Evolutionary conservation across 257 asterid species (phyloP).

Genomic region (Solanum virginianum): DNA sequence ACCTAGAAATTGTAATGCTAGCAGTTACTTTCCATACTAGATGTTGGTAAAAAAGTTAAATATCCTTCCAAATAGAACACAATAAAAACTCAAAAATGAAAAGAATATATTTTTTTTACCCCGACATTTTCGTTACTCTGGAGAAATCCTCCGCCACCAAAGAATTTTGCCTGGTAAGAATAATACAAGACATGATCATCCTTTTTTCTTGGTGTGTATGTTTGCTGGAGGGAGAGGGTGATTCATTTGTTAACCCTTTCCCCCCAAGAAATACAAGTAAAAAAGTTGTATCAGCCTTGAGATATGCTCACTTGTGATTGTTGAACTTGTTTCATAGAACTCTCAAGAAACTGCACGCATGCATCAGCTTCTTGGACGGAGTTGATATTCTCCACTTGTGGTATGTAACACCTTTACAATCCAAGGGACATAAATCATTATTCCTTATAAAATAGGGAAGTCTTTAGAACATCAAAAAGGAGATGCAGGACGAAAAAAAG

Average conservation of each 20-base stretch:
- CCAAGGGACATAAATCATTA: too few species aligned
- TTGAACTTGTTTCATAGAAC: too few species aligned
- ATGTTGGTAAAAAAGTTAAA: neutral
- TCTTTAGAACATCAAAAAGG: neutral
- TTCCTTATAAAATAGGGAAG: neutral
- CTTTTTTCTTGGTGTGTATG: too few species aligned
- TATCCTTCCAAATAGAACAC: neutral
- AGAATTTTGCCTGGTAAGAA: constrained; percentile 11
- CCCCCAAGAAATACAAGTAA: neutral
- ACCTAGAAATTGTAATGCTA: constrained; percentile 3
- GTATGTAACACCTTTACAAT: constrained; percentile 29
- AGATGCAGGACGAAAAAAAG: neutral
- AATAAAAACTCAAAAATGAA: neutral
- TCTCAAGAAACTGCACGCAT: neutral
- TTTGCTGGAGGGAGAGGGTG: neutral
- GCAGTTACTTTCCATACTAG: neutral
- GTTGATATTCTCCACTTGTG: constrained; percentile 26
- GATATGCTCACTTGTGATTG: too few species aligned
- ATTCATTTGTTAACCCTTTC: neutral
- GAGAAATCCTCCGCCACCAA: neutral
- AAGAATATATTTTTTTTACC: constrained; percentile 11
- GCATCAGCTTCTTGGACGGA: constrained; percentile 47
- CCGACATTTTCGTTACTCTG: constrained; percentile 10
- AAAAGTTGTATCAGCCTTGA: neutral
- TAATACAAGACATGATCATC: neutral